Conservation (phyloP, 148 eudicot species). For the Vaccinium darrowii region DNA sequence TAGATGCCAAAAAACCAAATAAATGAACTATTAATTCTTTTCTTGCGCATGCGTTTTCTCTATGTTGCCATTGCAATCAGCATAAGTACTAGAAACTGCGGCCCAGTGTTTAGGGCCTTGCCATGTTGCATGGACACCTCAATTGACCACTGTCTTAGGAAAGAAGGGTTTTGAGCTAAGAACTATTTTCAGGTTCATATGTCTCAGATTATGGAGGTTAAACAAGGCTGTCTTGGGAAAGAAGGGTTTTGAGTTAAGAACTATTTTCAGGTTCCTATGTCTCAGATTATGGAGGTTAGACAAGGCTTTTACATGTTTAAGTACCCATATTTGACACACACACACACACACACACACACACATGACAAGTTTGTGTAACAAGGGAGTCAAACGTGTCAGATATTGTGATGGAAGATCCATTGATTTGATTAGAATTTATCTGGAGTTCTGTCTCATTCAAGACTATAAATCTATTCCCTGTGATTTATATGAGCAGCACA, state of each 20-base stretch:
- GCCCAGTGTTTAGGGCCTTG: not conserved
- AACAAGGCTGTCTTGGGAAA: no score
- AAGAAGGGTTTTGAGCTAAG: no score
- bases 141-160: not conserved
- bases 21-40: not conserved
- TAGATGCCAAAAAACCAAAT: not conserved
- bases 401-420: not conserved
- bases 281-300: not conserved
- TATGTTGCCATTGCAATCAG: not conserved
- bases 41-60: not conserved
- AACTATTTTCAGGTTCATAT: no score
- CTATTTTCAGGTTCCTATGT: not conserved
- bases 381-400: not conserved
- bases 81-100: not conserved
- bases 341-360: not conserved
- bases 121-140: not conserved
- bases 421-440: not conserved
- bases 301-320: not conserved
- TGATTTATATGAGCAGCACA: slow-evolving; percentile 54
- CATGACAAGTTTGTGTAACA: not conserved
- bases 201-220: no score
- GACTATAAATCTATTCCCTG: not conserved
- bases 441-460: not conserved
- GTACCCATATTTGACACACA: not conserved
- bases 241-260: not conserved